Conservation (phyloP, 306 rosid genomes). For the Fragaria ananassa region DNA sequence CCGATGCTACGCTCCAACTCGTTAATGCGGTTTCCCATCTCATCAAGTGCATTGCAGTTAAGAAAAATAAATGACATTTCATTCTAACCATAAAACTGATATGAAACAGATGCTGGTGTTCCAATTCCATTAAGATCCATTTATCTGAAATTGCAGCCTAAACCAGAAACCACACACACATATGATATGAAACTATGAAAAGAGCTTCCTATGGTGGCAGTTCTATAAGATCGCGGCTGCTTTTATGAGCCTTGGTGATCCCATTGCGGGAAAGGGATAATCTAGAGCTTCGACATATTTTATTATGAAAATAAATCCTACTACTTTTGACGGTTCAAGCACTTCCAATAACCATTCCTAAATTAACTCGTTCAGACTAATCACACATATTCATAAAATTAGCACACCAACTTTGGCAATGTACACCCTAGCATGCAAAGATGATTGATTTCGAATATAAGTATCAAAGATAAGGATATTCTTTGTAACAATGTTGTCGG, state of each 20-base stretch:
- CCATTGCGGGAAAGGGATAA: too few species aligned
- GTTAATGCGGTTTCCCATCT: constrained; percentile 88
- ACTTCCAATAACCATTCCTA: neutral
- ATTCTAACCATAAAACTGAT: neutral
- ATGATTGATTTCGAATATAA: constrained; percentile 1
- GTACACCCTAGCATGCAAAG: neutral
- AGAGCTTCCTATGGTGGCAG: neutral
- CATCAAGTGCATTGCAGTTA: constrained; percentile 80
- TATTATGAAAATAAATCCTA: too few species aligned
- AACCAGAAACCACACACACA: constrained; percentile 8
- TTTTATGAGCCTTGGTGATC: too few species aligned
- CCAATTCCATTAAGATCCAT: neutral
- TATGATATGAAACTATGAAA: neutral
- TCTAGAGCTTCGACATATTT: too few species aligned
- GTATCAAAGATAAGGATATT: constrained; percentile 63
- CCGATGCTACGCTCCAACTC: constrained; percentile 93
- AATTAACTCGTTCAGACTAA: neutral
- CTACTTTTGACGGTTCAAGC: neutral
- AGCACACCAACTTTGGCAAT: neutral
- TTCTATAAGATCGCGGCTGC: too few species aligned
- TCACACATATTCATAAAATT: neutral
- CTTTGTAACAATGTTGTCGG: constrained; percentile 87
- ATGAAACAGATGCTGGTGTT: neutral
- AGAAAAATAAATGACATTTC: constrained; percentile 37
- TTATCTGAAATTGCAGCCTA: neutral